Conservation (phyloP, 306 rosid genomes). For the Trifolium repens region DNA sequence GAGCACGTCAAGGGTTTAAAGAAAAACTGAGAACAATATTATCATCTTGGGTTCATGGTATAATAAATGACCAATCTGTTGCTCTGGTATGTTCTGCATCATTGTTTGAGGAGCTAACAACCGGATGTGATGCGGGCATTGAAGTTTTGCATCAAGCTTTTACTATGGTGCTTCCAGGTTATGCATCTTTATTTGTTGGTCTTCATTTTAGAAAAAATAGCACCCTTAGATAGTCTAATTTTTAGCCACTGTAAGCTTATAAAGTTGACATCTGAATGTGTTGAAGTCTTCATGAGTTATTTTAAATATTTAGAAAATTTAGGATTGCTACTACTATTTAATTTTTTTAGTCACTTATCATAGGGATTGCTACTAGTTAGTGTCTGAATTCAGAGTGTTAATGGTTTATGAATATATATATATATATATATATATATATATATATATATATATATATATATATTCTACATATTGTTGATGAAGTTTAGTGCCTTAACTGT, state of each 20-base stretch:
- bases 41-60: constrained; percentile 77
- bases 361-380: neutral
- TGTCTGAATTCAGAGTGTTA: neutral
- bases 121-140: constrained; percentile 73
- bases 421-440: too few relatives aligned
- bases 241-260: constrained; percentile 17
- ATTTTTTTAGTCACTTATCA: neutral
- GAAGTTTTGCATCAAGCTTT: constrained; percentile 87
- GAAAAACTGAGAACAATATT: constrained; percentile 70
- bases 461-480: neutral
- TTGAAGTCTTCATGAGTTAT: constrained; percentile 30
- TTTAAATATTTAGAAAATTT: neutral
- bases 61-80: constrained; percentile 73
- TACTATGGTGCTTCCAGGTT: constrained; percentile 94
- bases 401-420: neutral
- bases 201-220: constrained; percentile 6
- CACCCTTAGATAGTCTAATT: constrained; percentile 10
- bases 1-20: constrained; percentile 92
- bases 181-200: constrained; percentile 33
- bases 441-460: too few relatives aligned
- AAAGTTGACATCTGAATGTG: neutral
- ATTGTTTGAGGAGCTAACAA: constrained; percentile 81
- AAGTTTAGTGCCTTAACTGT: constrained; percentile 1
- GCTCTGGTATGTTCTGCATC: constrained; percentile 84
- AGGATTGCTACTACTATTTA: neutral